Evolutionary conservation across 108 stramenopile genomes (phyloP), one percentile per base, ranked within the genome.

Genomic region (Skeletonema tropicum): DNA sequence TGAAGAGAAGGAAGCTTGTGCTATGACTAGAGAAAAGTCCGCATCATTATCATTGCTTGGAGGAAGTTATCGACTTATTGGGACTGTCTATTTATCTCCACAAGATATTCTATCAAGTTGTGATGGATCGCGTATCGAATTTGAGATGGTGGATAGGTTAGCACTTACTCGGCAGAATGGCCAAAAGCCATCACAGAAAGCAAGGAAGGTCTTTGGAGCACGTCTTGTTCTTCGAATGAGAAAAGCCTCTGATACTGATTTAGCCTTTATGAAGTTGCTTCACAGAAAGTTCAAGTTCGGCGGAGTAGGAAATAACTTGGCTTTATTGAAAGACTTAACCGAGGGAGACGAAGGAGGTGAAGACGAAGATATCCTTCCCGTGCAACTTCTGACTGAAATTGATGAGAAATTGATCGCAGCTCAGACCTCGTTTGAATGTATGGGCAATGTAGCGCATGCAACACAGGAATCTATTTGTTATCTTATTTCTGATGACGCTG

Each of bases 161-260:
- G 55, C 79, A 74, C 49, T 30, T 46, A 32, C 21, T 0, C 52
- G 52, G 0, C 52, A 55, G 9, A 55, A 55, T 25, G 52, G 52
- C 0, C 42, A 55, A 33, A 38, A 15, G n/a, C 61, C n/a, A n/a
- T 30, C 23, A 25, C 19, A 29, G 32, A 13, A 13, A 8, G 26
- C 21, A 13, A 60, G 30, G 23, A 26, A 38, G 10, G 57, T 39
- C 13, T 41, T 48, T 25, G 61, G 85, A 13, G 90, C 77, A 3
- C 76, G 64, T n/a, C 73, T 91, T 25, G 90, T 88, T 17, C 64
- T 91, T 7, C 39, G 90, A 63, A 82, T 89, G 49, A 83, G 88
- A 35, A 59, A 83, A 30, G 88, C 90, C 17, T 83, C 88, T 3
- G 57, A 74, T n/a, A 74, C 77, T 35, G 90, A 91, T 65, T 36